Base-by-base conservation (phyloP, 2,329 filamentous ascomycete genomes). In the Colletotrichum phormii region DNA sequence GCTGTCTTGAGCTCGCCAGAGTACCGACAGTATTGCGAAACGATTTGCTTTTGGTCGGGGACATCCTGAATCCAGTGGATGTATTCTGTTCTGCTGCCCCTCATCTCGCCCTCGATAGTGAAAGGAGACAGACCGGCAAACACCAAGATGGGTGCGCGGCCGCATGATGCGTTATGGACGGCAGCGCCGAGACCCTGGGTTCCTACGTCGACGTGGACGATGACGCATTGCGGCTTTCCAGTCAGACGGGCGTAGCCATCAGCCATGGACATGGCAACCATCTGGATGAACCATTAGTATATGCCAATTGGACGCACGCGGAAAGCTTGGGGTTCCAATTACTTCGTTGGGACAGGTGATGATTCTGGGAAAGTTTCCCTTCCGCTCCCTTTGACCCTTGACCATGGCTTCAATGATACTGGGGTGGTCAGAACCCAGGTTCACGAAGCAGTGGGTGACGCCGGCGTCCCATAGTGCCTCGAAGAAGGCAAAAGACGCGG, bases 51-150 rank as follows among this genome's bases (percentile, higher is more conserved):
- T 80, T 94, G 93, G 77, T 94, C 92, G 0, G 91, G 92, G 15
- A 94, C 91, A 80, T 94, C 91, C 78, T 94, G 92, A 61, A 94
- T 92, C 92, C 92, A 94, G 79, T 94, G 92, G 75, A 94, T 94
- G 79, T 93, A 94, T 80, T 94, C 92, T 0, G 92, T 94, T 64
- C 92, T 84, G 12, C 88, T 90, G 5, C 92, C 92, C 4, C 91
- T 86, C 84, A 92, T 89, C 81, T 94, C 92, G 12, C 92, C 92
- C 76, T 94, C 92, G 26, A 92, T 87, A 1, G 92, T 94, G 79
- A 89, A 93, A 0, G 92, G 92, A 13, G 90, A 92, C 37, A 94
- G 83, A 3, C 92, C 92, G 0, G 92, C 92, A 77, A 94, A 94
- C 64, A 94, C 91, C 57, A 94, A 82, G 5, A 94, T 90, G 0